Evolutionary conservation across 2,329 filamentous ascomycete genomes (phyloP).

Genomic region (Setomelanomma holmii): DNA sequence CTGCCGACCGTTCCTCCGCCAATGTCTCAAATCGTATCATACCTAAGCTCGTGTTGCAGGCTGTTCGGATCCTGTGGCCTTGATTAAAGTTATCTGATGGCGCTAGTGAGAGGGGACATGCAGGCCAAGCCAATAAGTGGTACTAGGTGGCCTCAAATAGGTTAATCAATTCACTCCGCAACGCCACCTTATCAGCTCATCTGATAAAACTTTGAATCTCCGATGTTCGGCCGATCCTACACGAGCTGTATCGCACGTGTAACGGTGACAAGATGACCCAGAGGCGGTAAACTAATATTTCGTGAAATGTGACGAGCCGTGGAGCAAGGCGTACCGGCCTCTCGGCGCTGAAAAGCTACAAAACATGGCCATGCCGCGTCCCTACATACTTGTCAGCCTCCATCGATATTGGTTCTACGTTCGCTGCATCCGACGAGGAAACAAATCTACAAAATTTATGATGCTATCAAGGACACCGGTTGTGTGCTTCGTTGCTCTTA

Average conservation of each 20-base stretch:
- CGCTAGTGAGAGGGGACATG: constrained; percentile 19
- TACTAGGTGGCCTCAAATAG: background rate
- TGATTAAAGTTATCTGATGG: constrained; percentile 37
- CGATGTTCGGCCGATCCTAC: constrained; percentile 24
- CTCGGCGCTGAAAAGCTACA: constrained; percentile 15
- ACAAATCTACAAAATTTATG: no score
- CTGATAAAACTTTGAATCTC: constrained; percentile 37
- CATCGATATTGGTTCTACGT: background rate
- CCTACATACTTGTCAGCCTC: no score
- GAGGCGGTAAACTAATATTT: no score
- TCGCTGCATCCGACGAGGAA: no score
- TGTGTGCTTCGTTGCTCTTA: constrained; percentile 17
- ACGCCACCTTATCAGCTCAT: constrained; percentile 34
- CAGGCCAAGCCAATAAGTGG: constrained; percentile 13
- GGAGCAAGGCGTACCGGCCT: no score
- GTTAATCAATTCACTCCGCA: constrained; percentile 9
- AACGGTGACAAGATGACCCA: background rate
- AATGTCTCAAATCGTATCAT: background rate
- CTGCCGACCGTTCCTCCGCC: constrained; percentile 6
- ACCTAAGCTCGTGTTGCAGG: constrained; percentile 3
- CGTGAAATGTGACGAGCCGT: no score
- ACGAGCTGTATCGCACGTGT: background rate
- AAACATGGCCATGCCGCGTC: constrained; percentile 13
- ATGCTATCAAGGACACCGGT: no score
- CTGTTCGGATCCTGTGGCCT: background rate